A percentile compares a stretch with the other conserved stretches of the same genome.
Conservation (phyloP, 495 filamentous ascomycete genomes). For the Penicillium ucsense region DNA sequence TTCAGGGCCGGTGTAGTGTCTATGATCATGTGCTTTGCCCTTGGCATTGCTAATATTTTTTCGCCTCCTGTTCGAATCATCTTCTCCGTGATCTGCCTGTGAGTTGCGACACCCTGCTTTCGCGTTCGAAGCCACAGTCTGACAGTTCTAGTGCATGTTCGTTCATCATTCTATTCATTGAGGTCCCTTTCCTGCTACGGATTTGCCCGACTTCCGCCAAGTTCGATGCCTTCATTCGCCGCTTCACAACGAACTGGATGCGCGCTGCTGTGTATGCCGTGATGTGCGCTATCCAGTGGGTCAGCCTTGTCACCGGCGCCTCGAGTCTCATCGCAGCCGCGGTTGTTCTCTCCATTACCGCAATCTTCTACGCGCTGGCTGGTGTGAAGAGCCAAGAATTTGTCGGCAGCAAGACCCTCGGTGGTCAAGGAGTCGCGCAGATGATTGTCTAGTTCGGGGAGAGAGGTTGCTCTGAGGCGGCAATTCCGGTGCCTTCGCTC, state of each 20-base stretch:
- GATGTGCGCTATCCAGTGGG: constrained; percentile 77
- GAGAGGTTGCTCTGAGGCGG: too few relatives aligned
- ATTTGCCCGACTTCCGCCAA: constrained; percentile 90
- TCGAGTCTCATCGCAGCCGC: constrained; percentile 81
- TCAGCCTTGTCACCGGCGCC: constrained; percentile 49
- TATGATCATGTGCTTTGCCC: constrained; percentile 90
- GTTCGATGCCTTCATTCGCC: constrained; percentile 87
- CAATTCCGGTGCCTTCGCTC: too few relatives aligned
- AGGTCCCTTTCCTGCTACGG: constrained; percentile 89
- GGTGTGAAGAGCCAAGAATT: constrained; percentile 89
- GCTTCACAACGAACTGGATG: constrained; percentile 92
- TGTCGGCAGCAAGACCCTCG: constrained; percentile 91
- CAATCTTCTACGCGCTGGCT: constrained; percentile 72
- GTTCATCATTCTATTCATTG: constrained; percentile 90
- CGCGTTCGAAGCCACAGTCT: constrained; percentile 2
- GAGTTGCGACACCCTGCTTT: constrained; percentile 25
- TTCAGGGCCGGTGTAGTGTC: constrained; percentile 85
- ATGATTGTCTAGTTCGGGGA: constrained; percentile 73
- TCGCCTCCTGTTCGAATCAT: constrained; percentile 56
- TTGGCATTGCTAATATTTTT: constrained; percentile 89
- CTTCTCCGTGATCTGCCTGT: constrained; percentile 82
- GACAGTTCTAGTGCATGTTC: constrained; percentile 51
- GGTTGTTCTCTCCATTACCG: constrained; percentile 67
- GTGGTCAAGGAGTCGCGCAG: constrained; percentile 88
- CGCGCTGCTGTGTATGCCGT: constrained; percentile 80